Percentiles rank a stretch among this genome's conserved stretches.
These are phyloP conservation scores for Polytrichum formosum DNA, from an alignment of 225 moss, liverwort and hornwort genomes.

Conservation along the genomic window DNA sequence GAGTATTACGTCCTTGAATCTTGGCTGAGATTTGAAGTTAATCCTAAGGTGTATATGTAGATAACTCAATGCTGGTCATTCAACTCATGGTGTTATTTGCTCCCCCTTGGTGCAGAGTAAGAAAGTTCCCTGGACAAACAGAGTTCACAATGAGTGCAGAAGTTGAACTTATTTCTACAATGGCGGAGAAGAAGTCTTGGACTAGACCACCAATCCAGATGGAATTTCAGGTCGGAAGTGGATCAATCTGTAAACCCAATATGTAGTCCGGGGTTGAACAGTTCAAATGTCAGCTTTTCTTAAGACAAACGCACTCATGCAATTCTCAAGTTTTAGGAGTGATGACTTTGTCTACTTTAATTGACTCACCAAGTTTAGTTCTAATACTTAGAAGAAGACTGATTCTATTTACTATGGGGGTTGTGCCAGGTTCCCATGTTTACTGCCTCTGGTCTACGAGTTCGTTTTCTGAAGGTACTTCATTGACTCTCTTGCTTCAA, in stretches of 20 bases:
- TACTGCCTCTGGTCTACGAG: conserved; percentile 66
- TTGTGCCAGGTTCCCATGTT: conserved; percentile 62
- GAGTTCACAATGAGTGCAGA: conserved; percentile 75
- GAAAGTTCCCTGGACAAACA: conserved; percentile 68
- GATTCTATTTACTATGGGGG: not conserved
- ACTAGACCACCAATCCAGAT: conserved; percentile 70
- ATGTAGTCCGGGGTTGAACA: too few species aligned
- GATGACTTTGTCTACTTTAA: too few species aligned
- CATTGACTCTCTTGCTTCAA: not conserved
- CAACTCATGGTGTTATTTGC: too few species aligned
- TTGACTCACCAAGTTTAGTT: too few species aligned
- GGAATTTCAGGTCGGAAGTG: conserved; percentile 55
- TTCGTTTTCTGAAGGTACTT: conserved; percentile 57
- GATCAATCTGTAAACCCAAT: not conserved
- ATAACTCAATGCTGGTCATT: not conserved
- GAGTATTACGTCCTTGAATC: not conserved
- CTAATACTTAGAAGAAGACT: too few species aligned
- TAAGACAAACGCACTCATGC: too few species aligned
- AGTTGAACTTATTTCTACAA: conserved; percentile 66
- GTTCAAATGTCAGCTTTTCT: too few species aligned
- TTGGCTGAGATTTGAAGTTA: not conserved
- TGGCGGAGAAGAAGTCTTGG: conserved; percentile 73
- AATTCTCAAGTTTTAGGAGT: too few species aligned
- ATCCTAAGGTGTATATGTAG: not conserved
- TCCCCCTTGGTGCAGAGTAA: conserved; percentile 29